Evolutionary conservation across 768 basidiomycete species (phyloP).

Genomic region (Amanita thiersii): DNA sequence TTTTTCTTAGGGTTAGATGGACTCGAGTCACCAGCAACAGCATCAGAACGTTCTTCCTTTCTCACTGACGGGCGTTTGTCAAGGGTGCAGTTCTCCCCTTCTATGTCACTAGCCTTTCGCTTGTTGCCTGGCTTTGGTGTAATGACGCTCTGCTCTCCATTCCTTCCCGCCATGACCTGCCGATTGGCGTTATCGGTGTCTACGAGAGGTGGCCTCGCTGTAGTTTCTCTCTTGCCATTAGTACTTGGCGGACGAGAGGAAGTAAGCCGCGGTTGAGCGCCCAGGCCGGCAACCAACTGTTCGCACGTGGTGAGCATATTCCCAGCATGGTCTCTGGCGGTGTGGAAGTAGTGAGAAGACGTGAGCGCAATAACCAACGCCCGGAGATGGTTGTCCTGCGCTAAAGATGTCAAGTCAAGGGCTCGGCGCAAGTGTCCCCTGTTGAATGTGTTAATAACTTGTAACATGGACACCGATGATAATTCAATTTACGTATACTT

Average conservation of each 20-base stretch:
- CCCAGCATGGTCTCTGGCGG: conserved; percentile 59
- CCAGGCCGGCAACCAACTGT: conserved; percentile 64
- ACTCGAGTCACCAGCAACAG: conserved; percentile 6
- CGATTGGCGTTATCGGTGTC: conserved; percentile 10
- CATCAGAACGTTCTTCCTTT: conserved; percentile 8
- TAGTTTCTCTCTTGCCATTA: background rate
- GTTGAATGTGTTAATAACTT: conserved; percentile 3
- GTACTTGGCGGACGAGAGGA: too few relatives aligned
- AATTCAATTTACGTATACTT: conserved; percentile 17
- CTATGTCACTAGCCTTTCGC: conserved; percentile 3
- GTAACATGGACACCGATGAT: background rate
- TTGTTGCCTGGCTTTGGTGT: conserved; percentile 3
- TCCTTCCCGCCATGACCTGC: conserved; percentile 6
- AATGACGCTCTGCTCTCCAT: background rate
- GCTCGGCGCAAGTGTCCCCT: conserved; percentile 56
- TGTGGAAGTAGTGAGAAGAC: conserved; percentile 64
- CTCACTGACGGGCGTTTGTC: conserved; percentile 6
- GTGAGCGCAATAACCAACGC: conserved; percentile 62
- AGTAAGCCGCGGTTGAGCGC: conserved; percentile 30
- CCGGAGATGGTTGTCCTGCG: conserved; percentile 68
- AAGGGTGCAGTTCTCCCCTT: background rate
- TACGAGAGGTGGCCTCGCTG: conserved; percentile 1
- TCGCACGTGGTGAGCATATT: conserved; percentile 60
- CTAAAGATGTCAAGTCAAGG: conserved; percentile 44
- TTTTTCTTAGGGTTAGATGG: conserved; percentile 9